Percentiles rank a stretch among this genome's conserved stretches.
Conservation (phyloP, 2,329 filamentous ascomycete genomes). For the Arthrobotrys megalospora region DNA sequence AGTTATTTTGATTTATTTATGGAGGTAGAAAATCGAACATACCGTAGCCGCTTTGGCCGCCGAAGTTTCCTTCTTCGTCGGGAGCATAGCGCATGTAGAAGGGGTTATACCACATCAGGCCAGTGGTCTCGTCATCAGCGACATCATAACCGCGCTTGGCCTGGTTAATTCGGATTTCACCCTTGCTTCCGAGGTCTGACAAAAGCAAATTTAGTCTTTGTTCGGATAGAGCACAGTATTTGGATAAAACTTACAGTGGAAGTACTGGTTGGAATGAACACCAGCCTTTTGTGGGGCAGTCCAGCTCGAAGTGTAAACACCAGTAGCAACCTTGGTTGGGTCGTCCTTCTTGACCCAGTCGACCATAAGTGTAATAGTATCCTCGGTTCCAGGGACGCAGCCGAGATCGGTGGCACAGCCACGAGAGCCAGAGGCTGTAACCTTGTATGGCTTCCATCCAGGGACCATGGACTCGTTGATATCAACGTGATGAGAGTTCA, state of each 20-base stretch:
- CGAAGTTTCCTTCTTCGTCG: conserved; percentile 95
- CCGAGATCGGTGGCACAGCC: conserved; percentile 84
- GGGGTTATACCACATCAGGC: conserved; percentile 89
- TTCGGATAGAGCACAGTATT: not conserved
- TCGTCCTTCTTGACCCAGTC: conserved; percentile 85
- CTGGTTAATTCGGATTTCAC: conserved; percentile 91
- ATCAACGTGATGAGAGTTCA: conserved; percentile 95
- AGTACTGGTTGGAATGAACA: conserved; percentile 97
- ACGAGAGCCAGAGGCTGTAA: conserved; percentile 82
- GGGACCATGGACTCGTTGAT: conserved; percentile 93
- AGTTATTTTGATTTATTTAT: not conserved
- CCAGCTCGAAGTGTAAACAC: conserved; percentile 94
- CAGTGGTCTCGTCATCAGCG: conserved; percentile 79
- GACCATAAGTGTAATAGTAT: conserved; percentile 91
- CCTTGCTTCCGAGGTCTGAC: conserved; percentile 80
- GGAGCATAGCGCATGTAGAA: conserved; percentile 97
- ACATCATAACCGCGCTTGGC: conserved; percentile 95
- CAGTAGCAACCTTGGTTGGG: conserved; percentile 80
- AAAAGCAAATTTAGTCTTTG: not conserved
- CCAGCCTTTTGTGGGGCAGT: conserved; percentile 92
- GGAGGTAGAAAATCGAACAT: conserved; percentile 1
- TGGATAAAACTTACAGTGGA: conserved; percentile 76
- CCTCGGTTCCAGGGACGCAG: conserved; percentile 85
- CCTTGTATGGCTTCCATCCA: conserved; percentile 82
- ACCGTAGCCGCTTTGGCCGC: conserved; percentile 87